Evolutionary conservation across 148 eudicot species (phyloP).

Genomic region (Pharnaceum exiguum): DNA sequence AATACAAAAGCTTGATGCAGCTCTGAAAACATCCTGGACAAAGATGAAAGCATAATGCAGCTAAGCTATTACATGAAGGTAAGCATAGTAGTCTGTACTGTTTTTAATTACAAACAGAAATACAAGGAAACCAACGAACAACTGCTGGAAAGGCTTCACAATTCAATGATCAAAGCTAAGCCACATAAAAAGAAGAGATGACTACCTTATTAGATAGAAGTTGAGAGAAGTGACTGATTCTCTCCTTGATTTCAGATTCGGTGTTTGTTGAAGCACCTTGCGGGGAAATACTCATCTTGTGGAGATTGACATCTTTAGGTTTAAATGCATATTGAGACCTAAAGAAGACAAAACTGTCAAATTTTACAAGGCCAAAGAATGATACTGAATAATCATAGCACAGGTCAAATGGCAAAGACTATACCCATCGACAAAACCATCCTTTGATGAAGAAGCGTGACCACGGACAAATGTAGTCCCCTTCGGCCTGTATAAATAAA

Average conservation of each 20-base stretch:
- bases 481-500: slow-evolving; percentile 37
- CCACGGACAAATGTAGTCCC: slow-evolving; percentile 27
- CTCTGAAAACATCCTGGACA: not conserved
- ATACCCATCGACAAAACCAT: slow-evolving; percentile 66
- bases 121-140: not conserved
- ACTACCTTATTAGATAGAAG: slow-evolving; percentile 67
- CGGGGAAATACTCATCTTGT: slow-evolving; percentile 30
- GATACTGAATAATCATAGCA: not conserved
- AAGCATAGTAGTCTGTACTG: no score
- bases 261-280: slow-evolving; percentile 25
- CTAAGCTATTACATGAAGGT: no score
- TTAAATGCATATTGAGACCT: slow-evolving; percentile 82
- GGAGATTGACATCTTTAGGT: slow-evolving; percentile 60
- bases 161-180: not conserved
- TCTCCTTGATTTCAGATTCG: slow-evolving; percentile 64
- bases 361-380: not conserved
- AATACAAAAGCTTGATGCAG: not conserved
- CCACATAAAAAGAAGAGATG: not conserved
- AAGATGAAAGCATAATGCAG: not conserved
- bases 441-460: slow-evolving; percentile 33
- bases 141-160: not conserved
- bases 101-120: no score
- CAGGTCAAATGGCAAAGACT: not conserved
- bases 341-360: not conserved
- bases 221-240: slow-evolving; percentile 54